These are phyloP conservation scores for Didymella keratinophila DNA, from an alignment of 2,329 filamentous ascomycete species.

Conservation along the genomic window DNA sequence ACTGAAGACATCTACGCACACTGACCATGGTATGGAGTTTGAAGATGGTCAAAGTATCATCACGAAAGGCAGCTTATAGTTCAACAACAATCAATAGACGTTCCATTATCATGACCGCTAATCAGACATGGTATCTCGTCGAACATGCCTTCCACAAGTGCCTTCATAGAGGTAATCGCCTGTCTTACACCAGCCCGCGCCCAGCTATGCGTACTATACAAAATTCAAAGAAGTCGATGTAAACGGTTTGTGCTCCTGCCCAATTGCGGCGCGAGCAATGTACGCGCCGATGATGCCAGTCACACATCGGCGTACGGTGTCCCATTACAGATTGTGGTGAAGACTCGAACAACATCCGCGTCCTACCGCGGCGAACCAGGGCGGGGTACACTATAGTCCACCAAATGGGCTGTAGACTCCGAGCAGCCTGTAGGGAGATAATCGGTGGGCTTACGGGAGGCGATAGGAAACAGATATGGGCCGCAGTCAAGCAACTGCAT, in stretches of 20 bases:
- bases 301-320: background rate
- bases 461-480: background rate
- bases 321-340: background rate
- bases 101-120: constrained; percentile 17
- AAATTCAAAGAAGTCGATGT: constrained; percentile 11
- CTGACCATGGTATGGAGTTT: no score
- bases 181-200: constrained; percentile 6
- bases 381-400: no score
- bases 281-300: background rate
- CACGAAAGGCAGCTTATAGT: background rate
- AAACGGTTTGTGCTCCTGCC: background rate
- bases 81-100: constrained; percentile 8
- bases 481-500: background rate
- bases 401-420: no score
- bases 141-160: constrained; percentile 2
- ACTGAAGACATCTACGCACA: no score
- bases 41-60: no score
- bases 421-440: no score
- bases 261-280: background rate
- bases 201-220: constrained; percentile 20
- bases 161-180: background rate
- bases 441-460: background rate
- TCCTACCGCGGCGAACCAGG: background rate
- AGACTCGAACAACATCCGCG: background rate
- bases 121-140: constrained; percentile 19